Evolutionary conservation across 2,329 filamentous ascomycete species (phyloP).

Genomic region (Zymoseptoria pseudotritici): DNA sequence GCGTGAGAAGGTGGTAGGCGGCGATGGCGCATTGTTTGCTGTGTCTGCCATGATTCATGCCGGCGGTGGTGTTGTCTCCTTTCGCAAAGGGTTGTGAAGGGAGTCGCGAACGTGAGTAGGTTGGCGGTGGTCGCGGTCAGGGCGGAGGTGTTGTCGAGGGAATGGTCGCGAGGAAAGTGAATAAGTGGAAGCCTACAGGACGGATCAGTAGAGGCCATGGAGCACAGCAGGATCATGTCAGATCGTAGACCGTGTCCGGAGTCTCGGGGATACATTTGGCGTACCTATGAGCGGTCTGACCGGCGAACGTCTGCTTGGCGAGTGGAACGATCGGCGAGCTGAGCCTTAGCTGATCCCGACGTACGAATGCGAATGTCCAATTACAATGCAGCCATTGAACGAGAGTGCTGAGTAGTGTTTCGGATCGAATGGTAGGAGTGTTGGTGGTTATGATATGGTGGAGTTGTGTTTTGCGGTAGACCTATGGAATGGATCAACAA

Average conservation of each 20-base stretch:
- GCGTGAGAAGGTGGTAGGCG: conserved; percentile 16
- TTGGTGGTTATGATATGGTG: neutral
- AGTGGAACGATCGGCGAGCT: neutral
- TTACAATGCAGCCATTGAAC: neutral
- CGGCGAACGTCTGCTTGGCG: neutral
- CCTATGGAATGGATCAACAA: neutral
- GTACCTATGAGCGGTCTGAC: neutral
- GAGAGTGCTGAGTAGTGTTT: neutral
- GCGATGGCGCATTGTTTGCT: conserved; percentile 5
- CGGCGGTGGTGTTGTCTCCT: neutral
- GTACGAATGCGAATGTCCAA: neutral
- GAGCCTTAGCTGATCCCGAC: neutral
- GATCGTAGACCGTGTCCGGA: neutral
- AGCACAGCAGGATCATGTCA: neutral
- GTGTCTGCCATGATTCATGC: conserved; percentile 17
- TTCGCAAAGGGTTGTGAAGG: neutral
- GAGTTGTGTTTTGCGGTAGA: neutral
- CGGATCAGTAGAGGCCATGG: neutral
- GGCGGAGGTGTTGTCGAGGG: neutral
- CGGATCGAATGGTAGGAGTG: neutral
- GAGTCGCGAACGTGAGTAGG: neutral
- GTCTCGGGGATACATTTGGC: neutral
- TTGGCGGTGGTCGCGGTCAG: neutral
- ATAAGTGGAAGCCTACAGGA: neutral
- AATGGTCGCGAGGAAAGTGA: neutral